Percentiles rank a stretch among this genome's conserved stretches.
phyloP scores from a whole-genome alignment of 495 filamentous ascomycete genomes.

The Pseudotulostoma volvatum region DNA sequence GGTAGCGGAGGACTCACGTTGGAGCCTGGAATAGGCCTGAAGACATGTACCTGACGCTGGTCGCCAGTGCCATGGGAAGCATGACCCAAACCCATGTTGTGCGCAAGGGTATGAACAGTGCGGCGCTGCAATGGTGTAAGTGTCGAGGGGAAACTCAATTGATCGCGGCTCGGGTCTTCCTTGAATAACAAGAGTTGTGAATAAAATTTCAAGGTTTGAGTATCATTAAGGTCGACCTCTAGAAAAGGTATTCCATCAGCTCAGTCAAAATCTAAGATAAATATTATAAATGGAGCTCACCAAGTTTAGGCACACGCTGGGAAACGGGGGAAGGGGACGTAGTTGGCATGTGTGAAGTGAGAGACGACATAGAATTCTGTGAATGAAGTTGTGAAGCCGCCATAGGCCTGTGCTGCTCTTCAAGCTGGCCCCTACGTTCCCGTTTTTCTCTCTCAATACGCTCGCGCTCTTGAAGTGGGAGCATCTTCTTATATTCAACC shows the following conservation, averaged over 20 bases:
- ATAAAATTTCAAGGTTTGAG: slow-evolving; percentile 70
- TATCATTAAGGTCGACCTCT: slow-evolving; percentile 88
- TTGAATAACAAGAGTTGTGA: slow-evolving; percentile 79
- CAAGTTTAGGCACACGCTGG: slow-evolving; percentile 42
- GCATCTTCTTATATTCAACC: slow-evolving; percentile 99
- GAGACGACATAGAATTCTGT: slow-evolving; percentile 69
- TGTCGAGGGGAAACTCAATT: slow-evolving; percentile 63
- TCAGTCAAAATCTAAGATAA: neutral
- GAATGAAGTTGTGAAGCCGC: slow-evolving; percentile 48
- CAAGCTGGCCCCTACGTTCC: slow-evolving; percentile 86
- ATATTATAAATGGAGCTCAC: slow-evolving; percentile 30
- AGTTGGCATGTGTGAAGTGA: slow-evolving; percentile 52
- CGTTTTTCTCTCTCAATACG: slow-evolving; percentile 95
- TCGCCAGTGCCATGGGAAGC: slow-evolving; percentile 74
- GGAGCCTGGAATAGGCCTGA: slow-evolving; percentile 46
- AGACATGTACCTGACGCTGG: slow-evolving; percentile 74
- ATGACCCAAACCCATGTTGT: slow-evolving; percentile 86
- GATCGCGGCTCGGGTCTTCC: slow-evolving; percentile 58
- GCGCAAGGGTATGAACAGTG: slow-evolving; percentile 82
- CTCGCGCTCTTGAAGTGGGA: slow-evolving; percentile 83
- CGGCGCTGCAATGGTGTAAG: slow-evolving; percentile 71
- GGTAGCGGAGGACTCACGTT: slow-evolving; percentile 48
- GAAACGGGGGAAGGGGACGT: slow-evolving; percentile 60
- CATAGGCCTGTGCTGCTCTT: slow-evolving; percentile 84
- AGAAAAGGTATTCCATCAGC: slow-evolving; percentile 1